Evolutionary conservation across 768 basidiomycete genomes (phyloP), one percentile per base, ranked within the genome.

Genomic region (Mycena rosella): DNA sequence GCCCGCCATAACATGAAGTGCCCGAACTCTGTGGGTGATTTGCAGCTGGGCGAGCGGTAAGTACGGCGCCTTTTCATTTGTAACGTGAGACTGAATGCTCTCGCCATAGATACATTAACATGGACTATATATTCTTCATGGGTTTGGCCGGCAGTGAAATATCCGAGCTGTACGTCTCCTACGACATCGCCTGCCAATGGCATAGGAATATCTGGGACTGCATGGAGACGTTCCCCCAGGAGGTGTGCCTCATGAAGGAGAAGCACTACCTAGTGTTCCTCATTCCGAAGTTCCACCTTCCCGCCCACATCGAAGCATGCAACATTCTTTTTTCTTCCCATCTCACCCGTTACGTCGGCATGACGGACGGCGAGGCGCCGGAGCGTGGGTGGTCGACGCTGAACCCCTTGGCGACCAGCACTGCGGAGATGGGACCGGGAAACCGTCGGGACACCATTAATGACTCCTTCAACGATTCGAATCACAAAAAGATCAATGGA

Each of bases 261-360:
- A 7, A 34, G 18, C 30, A 36, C 24, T 42, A 29, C 27, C 15
- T 29, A 6, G 52, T 44, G 5, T 68, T 68, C 48, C 53, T 62
- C 3, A 60, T 65, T 11, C 81, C 79, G 0, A 81, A 81, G 54
- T 80, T 77, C 27, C 82, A 82, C 29, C 67, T 80, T 15, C 34
- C 34, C 15, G 34, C 34, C 7, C 34, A 36, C 34, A 36, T 36
- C 34, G 34, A 36, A 15, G 49, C 63, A 7, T 79, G 78, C 54
- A 78, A 78, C 9, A 67, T 59, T 26, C 36, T 40, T 1, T 82
- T 67, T 36, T 81, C 78, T 0, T 73, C 81, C 38, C 77, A 81
- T 34, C 72, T 70, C 22, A 56, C 60, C 5, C 49, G 51, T 3
- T 60, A 69, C 3, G 67, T 73, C 29, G 78, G 76, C 3, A 63